Base-by-base conservation (phyloP, 768 basidiomycete genomes). In the Amanita pallidorosea region DNA sequence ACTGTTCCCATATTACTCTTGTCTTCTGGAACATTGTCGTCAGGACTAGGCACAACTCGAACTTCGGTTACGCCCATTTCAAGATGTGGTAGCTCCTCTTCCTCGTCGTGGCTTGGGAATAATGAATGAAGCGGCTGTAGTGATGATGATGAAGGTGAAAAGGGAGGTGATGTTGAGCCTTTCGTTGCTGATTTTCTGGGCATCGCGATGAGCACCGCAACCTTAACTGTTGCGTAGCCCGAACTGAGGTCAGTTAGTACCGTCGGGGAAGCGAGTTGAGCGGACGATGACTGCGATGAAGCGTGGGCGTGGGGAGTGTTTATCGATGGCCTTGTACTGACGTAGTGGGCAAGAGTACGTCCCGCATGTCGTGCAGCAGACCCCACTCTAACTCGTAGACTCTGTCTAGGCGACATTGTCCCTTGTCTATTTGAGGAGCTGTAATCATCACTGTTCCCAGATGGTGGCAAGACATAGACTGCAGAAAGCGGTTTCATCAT, bases 131-230 rank as follows among this genome's bases (percentile, higher is more conserved):
- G 47, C 1, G 29, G 22, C 2, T 52, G 38, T 6, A 54, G 15
- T 3, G 53, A 52, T 7, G 53, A 52, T 7, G 52, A 48, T 2
- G 54, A 52, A 22, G 57, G 33, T 47, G 53, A 51, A 36, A 31
- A 25, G 3, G 43, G 31, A 45, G 43, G 15, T 31, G 53, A 18
- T 7, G 49, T 42, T 6, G 56, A 54, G 7, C 47, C 51, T 44
- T 49, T 53, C 54, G 9, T 47, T 5, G 34, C 45, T 27, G 53
- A 38, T 12, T 52, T 59, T 33, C 58, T 58, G 2, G 65, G 67
- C 67, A 68, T 68, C 3, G 65, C 67, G 22, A 68, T 65, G 20
- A 67, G 56, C 27, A 67, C 64, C 0, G 67, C 65, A 2, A 67
- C 63, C 25, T 60, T 59, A 38, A 67, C 52, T 31, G 55, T 36